A percentile compares a stretch with the other conserved stretches of the same genome.
phyloP scores from a whole-genome alignment of 2,329 filamentous ascomycete genomes.

The Thielaviopsis ethacetica region DNA sequence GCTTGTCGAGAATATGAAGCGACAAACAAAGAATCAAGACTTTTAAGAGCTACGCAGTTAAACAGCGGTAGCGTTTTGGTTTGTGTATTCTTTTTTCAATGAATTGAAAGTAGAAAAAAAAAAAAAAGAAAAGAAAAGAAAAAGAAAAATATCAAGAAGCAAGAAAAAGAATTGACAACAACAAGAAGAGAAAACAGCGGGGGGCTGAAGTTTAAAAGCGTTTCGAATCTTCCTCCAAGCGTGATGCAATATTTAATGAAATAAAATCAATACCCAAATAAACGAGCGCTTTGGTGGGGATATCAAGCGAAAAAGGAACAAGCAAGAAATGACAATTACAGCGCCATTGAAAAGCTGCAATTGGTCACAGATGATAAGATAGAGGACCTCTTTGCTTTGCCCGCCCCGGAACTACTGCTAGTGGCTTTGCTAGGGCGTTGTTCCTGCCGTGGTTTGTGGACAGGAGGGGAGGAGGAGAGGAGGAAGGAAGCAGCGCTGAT shows the following conservation, averaged over 20 bases:
- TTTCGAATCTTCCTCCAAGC: not conserved
- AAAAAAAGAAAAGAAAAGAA: not conserved
- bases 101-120: not conserved
- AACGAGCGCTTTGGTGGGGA: not conserved
- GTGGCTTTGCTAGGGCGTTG: not conserved
- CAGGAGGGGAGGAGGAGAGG: not conserved
- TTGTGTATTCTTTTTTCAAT: not conserved
- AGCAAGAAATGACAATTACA: not conserved
- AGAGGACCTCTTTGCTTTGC: not conserved
- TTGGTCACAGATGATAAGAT: conserved; percentile 10
- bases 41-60: not conserved
- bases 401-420: not conserved
- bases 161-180: not conserved
- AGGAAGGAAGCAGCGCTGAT: not conserved
- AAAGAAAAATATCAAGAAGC: not conserved
- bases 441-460: not conserved
- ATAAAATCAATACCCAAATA: not conserved
- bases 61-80: not conserved
- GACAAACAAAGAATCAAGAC: not conserved
- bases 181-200: not conserved
- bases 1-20: not conserved
- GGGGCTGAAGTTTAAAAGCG: not conserved
- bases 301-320: not conserved
- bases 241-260: not conserved
- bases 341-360: not conserved